A percentile compares a stretch with the other conserved stretches of the same genome.
phyloP scores from a whole-genome alignment of 2,329 filamentous ascomycete species.

The Epicoccum nigrum region DNA sequence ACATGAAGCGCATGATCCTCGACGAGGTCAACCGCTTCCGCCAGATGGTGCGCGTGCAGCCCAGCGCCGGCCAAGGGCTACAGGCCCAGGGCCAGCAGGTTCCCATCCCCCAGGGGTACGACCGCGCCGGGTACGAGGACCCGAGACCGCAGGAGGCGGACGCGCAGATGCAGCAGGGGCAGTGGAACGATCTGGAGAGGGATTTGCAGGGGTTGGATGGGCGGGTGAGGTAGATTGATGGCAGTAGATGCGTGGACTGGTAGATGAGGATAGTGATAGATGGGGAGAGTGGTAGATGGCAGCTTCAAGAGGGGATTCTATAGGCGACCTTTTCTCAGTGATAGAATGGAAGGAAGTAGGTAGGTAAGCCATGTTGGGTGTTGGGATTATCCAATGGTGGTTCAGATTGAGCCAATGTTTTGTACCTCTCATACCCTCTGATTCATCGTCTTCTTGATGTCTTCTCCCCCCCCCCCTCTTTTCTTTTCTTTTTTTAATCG shows the following conservation, averaged over 20 bases:
- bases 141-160: constrained; percentile 66
- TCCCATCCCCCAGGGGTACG: constrained; percentile 67
- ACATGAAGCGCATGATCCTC: constrained; percentile 97
- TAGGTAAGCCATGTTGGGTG: no score
- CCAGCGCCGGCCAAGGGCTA: constrained; percentile 37
- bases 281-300: no score
- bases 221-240: constrained; percentile 26
- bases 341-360: no score
- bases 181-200: constrained; percentile 51
- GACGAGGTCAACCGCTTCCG: constrained; percentile 93
- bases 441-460: no score
- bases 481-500: no score
- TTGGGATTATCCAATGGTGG: no score
- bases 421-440: no score
- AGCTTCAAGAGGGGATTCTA: no score
- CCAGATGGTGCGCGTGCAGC: constrained; percentile 56
- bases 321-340: no score
- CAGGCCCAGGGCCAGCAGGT: constrained; percentile 56
- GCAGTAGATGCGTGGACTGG: no score
- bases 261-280: no score
- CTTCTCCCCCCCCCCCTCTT: no score
- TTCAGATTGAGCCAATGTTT: neutral
- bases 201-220: constrained; percentile 56
- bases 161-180: constrained; percentile 48
- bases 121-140: constrained; percentile 64